Base-by-base conservation (phyloP, 2,329 filamentous ascomycete species). In the Dactylellina leptospora region DNA sequence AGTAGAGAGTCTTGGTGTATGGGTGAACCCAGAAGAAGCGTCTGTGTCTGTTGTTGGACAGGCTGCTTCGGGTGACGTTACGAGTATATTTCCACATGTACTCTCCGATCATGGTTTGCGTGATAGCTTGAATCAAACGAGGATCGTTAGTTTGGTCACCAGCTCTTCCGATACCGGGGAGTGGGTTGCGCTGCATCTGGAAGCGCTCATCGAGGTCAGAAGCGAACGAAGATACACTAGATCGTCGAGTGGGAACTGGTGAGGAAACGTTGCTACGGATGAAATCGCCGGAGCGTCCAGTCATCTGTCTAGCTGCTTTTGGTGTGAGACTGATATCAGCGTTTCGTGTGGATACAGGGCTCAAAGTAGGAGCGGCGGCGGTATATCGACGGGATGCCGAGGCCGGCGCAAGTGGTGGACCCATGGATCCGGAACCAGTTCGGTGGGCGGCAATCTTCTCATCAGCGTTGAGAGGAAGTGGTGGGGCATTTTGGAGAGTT, bases 11-110 rank as follows among this genome's bases (percentile, higher is more conserved):
- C 53, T 93, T 87, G 2, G 93, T 99, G 81, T 97, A 99, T 0
- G 95, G 95, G 79, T 99, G 95, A 20, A 99, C 91, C 95, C 95
- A 99, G 85, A 99, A 99, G 84, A 97, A 99, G 28, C 95, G 88
- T 73, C 91, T 87, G 80, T 99, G 95, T 56, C 95, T 87, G 62
- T 93, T 96, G 76, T 88, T 90, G 0, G 93, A 97, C 81, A 96
- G 87, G 74, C 92, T 90, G 60, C 88, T 90, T 22, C 93, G 89
- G n/a, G 92, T 93, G 70, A 93, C 85, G 82, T 95, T 96, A 77
- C 95, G 90, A 0, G 95, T 99, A 81, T 99, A 99, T 80, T 99
- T 99, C 95, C 95, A 99, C 40, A 99, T 84, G 80, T 93, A 97
- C 80, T 99, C 95, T 62, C 95, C 95, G 78, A 99, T 97, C 95